Evolutionary conservation across 164 flowering plant species (phyloP).

Genomic region (Liquidambar formosana): DNA sequence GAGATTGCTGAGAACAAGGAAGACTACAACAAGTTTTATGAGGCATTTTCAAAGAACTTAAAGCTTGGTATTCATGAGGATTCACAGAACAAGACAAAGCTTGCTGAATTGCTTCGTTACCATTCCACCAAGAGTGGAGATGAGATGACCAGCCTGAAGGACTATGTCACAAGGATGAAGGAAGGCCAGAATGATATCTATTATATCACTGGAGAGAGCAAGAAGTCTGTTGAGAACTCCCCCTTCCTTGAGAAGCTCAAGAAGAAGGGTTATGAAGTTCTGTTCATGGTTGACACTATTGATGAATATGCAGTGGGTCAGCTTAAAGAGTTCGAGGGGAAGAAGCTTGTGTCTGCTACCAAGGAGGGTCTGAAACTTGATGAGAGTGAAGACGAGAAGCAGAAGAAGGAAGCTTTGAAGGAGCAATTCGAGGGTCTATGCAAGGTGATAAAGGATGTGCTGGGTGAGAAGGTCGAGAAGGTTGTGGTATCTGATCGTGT

Average conservation of each 20-base stretch:
- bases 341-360: too few species aligned
- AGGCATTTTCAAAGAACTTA: background rate
- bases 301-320: slow-evolving; percentile 10
- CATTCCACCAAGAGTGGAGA: slow-evolving; percentile 9
- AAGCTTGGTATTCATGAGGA: slow-evolving; percentile 11
- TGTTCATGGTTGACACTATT: slow-evolving; percentile 8
- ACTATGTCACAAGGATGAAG: slow-evolving; percentile 10
- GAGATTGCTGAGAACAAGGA: slow-evolving; percentile 13
- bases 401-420: slow-evolving; percentile 8
- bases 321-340: slow-evolving; percentile 2
- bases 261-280: slow-evolving; percentile 7
- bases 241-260: slow-evolving; percentile 9
- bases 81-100: slow-evolving; percentile 4
- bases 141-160: slow-evolving; percentile 11
- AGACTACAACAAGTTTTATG: slow-evolving; percentile 5
- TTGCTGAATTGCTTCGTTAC: slow-evolving; percentile 6
- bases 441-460: slow-evolving; percentile 9
- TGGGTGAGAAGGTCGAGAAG: slow-evolving; percentile 11
- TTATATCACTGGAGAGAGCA: background rate
- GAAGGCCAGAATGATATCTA: slow-evolving; percentile 12
- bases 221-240: slow-evolving; percentile 13
- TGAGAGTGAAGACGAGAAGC: slow-evolving; percentile 6
- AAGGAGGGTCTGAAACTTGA: slow-evolving; percentile 7
- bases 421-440: slow-evolving; percentile 8
- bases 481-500: slow-evolving; percentile 5